phyloP scores from a whole-genome alignment of 768 basidiomycete species.

The Agrocybe pediades region DNA sequence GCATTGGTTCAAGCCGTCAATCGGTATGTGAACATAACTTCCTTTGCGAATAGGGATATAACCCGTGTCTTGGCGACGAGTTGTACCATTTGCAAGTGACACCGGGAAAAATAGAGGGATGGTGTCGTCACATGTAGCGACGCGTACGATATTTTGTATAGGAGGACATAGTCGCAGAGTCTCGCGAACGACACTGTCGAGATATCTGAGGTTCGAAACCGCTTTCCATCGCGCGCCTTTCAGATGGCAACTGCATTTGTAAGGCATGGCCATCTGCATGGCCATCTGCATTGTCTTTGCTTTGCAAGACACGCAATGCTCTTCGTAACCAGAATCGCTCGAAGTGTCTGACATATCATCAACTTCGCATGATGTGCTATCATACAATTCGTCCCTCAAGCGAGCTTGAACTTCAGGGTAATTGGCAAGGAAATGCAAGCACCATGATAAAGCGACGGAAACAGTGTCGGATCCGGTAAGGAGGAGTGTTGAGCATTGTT shows the following conservation, averaged over 20 bases:
- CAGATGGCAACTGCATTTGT: constrained; percentile 13
- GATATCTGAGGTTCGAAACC: constrained; percentile 46
- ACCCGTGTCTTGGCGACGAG: constrained; percentile 24
- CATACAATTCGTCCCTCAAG: constrained; percentile 53
- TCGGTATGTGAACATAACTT: constrained; percentile 56
- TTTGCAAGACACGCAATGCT: constrained; percentile 19
- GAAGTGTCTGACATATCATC: constrained; percentile 23
- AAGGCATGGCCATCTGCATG: constrained; percentile 4
- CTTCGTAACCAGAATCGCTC: constrained; percentile 26
- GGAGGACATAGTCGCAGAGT: constrained; percentile 57
- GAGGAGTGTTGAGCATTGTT: constrained; percentile 66
- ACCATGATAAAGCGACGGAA: constrained; percentile 58
- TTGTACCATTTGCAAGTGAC: constrained; percentile 39
- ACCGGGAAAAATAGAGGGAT: constrained; percentile 54
- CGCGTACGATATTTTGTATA: constrained; percentile 58
- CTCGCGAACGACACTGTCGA: constrained; percentile 62
- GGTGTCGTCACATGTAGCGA: constrained; percentile 51
- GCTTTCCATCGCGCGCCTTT: constrained; percentile 31
- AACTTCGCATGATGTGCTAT: constrained; percentile 10
- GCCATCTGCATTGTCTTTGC: constrained; percentile 2
- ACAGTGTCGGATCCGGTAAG: constrained; percentile 67
- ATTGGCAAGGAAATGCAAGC: constrained; percentile 55
- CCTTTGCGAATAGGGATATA: constrained; percentile 50
- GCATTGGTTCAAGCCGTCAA: constrained; percentile 54
- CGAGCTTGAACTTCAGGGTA: constrained; percentile 55